Percentiles rank a stretch among this genome's conserved stretches.
Evolutionary conservation across 768 basidiomycete species (phyloP).

Genomic region (Leccinum barrowsii): DNA sequence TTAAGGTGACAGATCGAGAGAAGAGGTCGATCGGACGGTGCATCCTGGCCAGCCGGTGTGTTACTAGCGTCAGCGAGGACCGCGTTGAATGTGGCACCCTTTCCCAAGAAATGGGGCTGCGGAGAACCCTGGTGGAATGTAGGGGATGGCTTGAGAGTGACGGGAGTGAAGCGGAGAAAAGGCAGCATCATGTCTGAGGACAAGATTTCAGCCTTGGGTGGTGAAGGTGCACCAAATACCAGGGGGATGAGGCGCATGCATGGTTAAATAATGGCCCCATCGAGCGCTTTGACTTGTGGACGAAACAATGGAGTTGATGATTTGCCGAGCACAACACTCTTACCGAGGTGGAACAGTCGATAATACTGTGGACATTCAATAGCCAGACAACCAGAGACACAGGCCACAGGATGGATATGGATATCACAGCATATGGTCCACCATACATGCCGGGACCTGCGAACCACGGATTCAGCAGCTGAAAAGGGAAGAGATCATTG

Average conservation of each 20-base stretch:
- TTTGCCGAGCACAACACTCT: not conserved
- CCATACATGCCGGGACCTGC: not conserved
- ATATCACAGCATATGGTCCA: not conserved
- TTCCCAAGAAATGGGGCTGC: not conserved
- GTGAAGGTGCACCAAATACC: not conserved
- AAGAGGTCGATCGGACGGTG: not conserved
- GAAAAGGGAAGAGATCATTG: not conserved
- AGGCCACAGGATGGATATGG: not conserved
- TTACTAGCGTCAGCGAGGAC: conserved; percentile 1
- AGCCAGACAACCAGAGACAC: not conserved
- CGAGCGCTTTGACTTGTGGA: conserved; percentile 6
- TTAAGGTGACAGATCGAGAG: not conserved
- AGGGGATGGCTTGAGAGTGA: conserved; percentile 3
- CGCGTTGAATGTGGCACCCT: not conserved
- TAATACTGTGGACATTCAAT: conserved; percentile 3
- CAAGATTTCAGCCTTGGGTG: not conserved
- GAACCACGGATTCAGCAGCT: not conserved
- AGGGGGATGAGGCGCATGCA: not conserved
- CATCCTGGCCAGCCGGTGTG: not conserved
- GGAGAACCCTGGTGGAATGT: not conserved
- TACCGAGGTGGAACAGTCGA: conserved; percentile 6
- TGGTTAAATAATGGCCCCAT: conserved; percentile 16
- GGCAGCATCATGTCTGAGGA: conserved; percentile 9
- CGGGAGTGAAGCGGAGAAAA: conserved; percentile 5
- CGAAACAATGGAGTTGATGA: conserved; percentile 13